Conservation (phyloP, 257 asterid genomes). For the Solanum chiquidenum region DNA sequence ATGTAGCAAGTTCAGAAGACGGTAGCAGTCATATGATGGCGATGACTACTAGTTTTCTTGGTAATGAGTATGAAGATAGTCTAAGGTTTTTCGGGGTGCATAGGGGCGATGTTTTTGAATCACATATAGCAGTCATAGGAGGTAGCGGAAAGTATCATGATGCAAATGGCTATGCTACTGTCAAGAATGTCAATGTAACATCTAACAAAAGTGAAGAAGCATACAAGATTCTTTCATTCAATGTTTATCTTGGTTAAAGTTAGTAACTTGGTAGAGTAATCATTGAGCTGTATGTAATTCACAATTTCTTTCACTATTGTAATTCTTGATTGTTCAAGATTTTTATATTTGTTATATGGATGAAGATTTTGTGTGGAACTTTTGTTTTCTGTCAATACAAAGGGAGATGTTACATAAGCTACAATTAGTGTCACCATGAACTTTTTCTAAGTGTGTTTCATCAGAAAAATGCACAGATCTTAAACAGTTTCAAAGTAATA, state of each 20-base stretch:
- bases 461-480: neutral
- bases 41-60: slow-evolving; percentile 49
- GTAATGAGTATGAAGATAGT: slow-evolving; percentile 42
- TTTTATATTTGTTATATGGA: neutral
- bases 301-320: neutral
- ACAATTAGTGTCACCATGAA: neutral
- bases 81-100: slow-evolving; percentile 61
- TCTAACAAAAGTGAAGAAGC: neutral
- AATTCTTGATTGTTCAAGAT: neutral
- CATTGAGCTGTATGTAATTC: neutral
- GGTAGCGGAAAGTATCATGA: slow-evolving; percentile 59
- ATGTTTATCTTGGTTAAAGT: slow-evolving; percentile 13
- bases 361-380: neutral
- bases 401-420: neutral
- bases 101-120: slow-evolving; percentile 38
- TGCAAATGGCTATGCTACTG: slow-evolving; percentile 61
- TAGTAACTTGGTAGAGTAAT: neutral
- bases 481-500: neutral
- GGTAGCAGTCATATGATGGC: slow-evolving; percentile 72
- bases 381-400: neutral
- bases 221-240: slow-evolving; percentile 11
- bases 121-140: slow-evolving; percentile 67
- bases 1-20: slow-evolving; percentile 63
- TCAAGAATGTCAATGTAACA: slow-evolving; percentile 11
- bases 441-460: neutral